Evolutionary conservation across 2,329 filamentous ascomycete genomes (phyloP).

Genomic region (Fusarium brevicatenulatum): DNA sequence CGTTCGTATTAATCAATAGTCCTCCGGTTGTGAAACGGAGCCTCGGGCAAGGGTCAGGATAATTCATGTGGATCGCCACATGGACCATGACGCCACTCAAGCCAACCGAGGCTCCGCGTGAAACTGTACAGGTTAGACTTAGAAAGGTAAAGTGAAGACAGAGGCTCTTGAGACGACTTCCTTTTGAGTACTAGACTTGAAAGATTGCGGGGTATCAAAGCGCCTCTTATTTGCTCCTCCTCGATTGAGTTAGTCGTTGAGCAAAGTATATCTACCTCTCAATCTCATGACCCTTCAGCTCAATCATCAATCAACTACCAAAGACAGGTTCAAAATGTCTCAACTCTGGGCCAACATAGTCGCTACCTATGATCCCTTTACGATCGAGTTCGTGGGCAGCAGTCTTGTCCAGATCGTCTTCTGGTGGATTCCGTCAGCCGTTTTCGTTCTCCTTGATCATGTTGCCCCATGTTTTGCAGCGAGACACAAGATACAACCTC

Average conservation of each 20-base stretch:
- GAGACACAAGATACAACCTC: constrained; percentile 65
- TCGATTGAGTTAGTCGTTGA: constrained; percentile 14
- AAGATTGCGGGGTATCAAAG: constrained; percentile 9
- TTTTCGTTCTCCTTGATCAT: constrained; percentile 56
- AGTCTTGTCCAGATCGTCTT: constrained; percentile 54
- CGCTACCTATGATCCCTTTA: background rate
- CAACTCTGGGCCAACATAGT: constrained; percentile 2
- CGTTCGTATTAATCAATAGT: background rate
- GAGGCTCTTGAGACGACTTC: background rate
- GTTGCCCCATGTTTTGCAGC: constrained; percentile 59
- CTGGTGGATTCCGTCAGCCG: constrained; percentile 57
- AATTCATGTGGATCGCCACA: background rate
- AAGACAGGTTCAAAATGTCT: background rate
- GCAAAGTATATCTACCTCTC: background rate
- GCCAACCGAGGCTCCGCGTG: background rate
- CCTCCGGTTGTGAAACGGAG: background rate
- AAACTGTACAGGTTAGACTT: background rate
- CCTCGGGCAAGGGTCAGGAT: background rate
- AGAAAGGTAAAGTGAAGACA: background rate
- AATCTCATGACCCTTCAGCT: background rate
- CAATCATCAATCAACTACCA: background rate
- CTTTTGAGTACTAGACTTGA: background rate
- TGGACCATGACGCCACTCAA: background rate
- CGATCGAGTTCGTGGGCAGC: constrained; percentile 55
- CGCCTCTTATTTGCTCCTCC: constrained; percentile 2